phyloP scores from a whole-genome alignment of 1,284 basidiomycete genomes.

The Mycosarcoma mackinlayi region DNA sequence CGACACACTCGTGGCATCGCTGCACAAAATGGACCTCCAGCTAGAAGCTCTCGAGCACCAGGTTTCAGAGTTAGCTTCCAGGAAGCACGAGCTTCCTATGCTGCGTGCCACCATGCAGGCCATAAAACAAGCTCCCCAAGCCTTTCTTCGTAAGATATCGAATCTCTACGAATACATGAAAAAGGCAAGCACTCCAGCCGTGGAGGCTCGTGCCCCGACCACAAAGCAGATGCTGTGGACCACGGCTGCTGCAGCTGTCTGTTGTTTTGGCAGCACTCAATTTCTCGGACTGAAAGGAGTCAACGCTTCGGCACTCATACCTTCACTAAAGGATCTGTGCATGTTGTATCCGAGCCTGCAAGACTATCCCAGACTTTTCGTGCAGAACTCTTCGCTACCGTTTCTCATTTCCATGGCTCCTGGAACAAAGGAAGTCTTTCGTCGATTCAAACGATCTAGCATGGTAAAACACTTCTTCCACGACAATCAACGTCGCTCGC shows the following conservation, averaged over 20 bases:
- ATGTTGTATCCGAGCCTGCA: background rate
- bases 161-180: background rate
- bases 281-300: background rate
- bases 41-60: constrained; percentile 2
- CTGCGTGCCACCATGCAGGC: background rate
- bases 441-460: background rate
- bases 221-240: background rate
- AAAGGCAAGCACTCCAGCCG: constrained; percentile 1
- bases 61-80: background rate
- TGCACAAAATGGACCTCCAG: background rate
- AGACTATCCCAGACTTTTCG: background rate
- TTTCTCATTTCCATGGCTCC: constrained; percentile 19
- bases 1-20: background rate
- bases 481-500: constrained; percentile 2
- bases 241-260: background rate
- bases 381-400: constrained; percentile 26
- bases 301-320: background rate
- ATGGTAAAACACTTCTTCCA: constrained; percentile 2
- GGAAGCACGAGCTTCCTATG: background rate
- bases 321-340: background rate
- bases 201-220: background rate
- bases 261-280: background rate
- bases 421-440: constrained; percentile 5
- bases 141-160: background rate
- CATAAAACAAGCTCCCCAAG: background rate